Percentiles rank a stretch among this genome's conserved stretches.
These are phyloP conservation scores for Samsoniella hepiali DNA, from an alignment of 2,329 filamentous ascomycete species.

Conservation along the genomic window DNA sequence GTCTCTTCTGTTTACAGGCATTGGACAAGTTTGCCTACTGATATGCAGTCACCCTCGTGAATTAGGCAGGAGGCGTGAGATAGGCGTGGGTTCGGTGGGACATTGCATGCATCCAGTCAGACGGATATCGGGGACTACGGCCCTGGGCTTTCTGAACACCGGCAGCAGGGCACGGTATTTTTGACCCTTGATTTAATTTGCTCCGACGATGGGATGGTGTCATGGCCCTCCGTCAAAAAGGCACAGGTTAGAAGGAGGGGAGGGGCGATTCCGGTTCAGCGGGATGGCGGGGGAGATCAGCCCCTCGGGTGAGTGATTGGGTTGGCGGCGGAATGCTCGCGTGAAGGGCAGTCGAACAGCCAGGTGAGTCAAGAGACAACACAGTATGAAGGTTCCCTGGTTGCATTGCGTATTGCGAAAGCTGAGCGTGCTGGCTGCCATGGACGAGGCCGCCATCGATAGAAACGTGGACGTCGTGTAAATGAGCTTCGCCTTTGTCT, in stretches of 20 bases:
- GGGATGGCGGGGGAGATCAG: not conserved
- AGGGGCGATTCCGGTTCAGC: not conserved
- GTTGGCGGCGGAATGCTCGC: not conserved
- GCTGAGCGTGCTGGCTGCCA: not conserved
- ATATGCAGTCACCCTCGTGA: too few relatives aligned
- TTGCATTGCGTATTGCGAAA: not conserved
- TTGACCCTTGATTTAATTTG: too few relatives aligned
- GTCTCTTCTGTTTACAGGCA: not conserved
- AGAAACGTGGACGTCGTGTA: too few relatives aligned
- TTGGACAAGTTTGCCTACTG: too few relatives aligned
- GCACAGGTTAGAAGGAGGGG: not conserved
- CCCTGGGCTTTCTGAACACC: too few relatives aligned
- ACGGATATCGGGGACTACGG: too few relatives aligned
- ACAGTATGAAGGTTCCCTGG: not conserved
- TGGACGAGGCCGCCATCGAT: not conserved
- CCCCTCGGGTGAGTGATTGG: not conserved
- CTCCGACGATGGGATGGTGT: not conserved
- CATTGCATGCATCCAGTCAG: too few relatives aligned
- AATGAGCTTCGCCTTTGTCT: too few relatives aligned
- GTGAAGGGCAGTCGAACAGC: not conserved
- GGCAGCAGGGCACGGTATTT: too few relatives aligned
- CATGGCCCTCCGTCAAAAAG: not conserved
- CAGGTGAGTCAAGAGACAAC: conserved; percentile 6
- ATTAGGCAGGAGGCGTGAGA: too few relatives aligned
- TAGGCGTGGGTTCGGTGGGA: too few relatives aligned